These are phyloP conservation scores for Murraya koenigii DNA, from an alignment of 345 rosid species.

Conservation along the genomic window DNA sequence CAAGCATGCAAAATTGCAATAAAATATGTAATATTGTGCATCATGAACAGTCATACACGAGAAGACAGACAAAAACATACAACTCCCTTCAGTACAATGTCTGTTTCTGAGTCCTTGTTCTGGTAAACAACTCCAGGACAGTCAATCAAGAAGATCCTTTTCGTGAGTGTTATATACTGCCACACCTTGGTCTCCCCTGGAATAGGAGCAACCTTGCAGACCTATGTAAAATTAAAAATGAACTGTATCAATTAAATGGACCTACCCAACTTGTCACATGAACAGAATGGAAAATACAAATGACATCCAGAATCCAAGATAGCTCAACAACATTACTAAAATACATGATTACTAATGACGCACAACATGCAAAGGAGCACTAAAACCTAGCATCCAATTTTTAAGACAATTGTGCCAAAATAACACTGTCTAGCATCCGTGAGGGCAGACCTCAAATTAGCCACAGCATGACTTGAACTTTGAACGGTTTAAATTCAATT, in stretches of 20 bases:
- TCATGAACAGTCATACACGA: not conserved
- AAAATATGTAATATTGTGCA: not conserved
- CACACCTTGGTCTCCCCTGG: constrained; percentile 99
- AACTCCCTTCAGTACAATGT: constrained; percentile 93
- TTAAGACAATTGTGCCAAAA: not conserved
- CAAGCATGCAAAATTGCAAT: too few species aligned
- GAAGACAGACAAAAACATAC: constrained; percentile 39
- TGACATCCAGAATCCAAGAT: not conserved
- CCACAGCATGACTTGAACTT: not conserved
- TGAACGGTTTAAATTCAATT: not conserved
- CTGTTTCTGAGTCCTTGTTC: constrained; percentile 83
- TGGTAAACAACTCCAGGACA: constrained; percentile 99
- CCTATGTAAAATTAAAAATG: constrained; percentile 35
- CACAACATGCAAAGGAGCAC: not conserved
- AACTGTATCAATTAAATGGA: not conserved
- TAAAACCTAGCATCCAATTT: not conserved
- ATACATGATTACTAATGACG: too few species aligned
- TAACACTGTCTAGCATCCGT: not conserved
- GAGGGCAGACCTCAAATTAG: not conserved
- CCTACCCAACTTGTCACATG: not conserved
- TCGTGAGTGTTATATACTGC: constrained; percentile 95
- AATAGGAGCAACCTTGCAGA: constrained; percentile 98
- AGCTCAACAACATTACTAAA: not conserved
- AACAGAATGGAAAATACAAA: not conserved
- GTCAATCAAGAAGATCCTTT: constrained; percentile 88